phyloP scores from a whole-genome alignment of 345 rosid species.

The Kernera saxatilis region DNA sequence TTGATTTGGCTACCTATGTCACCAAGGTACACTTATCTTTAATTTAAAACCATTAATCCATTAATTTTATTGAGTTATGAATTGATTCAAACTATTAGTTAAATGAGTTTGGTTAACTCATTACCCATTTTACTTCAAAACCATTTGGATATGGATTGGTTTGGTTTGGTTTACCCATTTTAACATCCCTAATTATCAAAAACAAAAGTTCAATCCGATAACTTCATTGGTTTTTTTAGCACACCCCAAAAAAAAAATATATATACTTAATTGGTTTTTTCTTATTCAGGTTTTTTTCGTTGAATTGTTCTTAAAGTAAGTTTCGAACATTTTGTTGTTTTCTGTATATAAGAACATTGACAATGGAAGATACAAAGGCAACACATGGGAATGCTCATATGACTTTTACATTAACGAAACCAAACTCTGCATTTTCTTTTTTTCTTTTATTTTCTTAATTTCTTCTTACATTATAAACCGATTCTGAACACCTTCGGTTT shows the following conservation, averaged over 20 bases:
- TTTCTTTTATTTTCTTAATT: background rate
- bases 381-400: slow-evolving; percentile 22
- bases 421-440: background rate
- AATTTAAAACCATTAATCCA: too few relatives aligned
- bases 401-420: background rate
- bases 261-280: too few relatives aligned
- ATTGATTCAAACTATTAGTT: too few relatives aligned
- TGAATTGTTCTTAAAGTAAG: background rate
- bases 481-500: background rate
- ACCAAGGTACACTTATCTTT: too few relatives aligned
- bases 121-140: too few relatives aligned
- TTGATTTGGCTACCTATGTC: too few relatives aligned
- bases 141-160: too few relatives aligned
- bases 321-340: slow-evolving; percentile 1
- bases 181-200: too few relatives aligned
- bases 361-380: background rate
- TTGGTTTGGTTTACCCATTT: too few relatives aligned
- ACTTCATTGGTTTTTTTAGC: background rate
- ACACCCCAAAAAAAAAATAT: too few relatives aligned
- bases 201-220: background rate
- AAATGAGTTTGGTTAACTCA: too few relatives aligned
- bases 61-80: too few relatives aligned
- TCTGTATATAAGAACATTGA: slow-evolving; percentile 1
- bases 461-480: background rate
- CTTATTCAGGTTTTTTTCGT: background rate